A percentile compares a stretch with the other conserved stretches of the same genome.
Evolutionary conservation across 139 green algal species (phyloP).

Genomic region (Picochlorum sp.): DNA sequence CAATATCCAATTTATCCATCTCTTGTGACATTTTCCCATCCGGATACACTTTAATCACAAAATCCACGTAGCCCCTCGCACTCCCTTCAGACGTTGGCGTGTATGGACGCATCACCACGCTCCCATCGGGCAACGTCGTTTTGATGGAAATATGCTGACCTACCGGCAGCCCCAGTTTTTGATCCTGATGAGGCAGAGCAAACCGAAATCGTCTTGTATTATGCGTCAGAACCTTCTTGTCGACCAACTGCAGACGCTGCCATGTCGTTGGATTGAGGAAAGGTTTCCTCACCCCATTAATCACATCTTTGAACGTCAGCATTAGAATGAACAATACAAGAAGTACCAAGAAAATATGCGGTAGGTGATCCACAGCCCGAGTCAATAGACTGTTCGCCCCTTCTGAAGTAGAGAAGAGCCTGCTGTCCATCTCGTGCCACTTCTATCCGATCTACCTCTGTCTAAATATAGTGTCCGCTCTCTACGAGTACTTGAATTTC

Average conservation of each 20-base stretch:
- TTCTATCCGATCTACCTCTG: too few relatives aligned
- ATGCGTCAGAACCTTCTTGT: constrained; percentile 35
- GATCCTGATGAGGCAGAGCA: constrained; percentile 39
- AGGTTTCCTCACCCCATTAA: constrained; percentile 13
- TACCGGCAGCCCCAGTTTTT: constrained; percentile 65
- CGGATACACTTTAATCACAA: constrained; percentile 86
- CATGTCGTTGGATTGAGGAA: constrained; percentile 33
- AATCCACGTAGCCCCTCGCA: constrained; percentile 53
- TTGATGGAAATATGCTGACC: constrained; percentile 75
- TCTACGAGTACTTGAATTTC: too few relatives aligned
- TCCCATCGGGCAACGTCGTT: constrained; percentile 35
- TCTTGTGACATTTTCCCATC: constrained; percentile 80
- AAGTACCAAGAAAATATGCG: constrained; percentile 13
- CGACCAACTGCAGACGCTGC: constrained; percentile 22
- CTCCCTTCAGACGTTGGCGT: constrained; percentile 59
- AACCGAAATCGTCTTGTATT: constrained; percentile 52
- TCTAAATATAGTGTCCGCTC: too few relatives aligned
- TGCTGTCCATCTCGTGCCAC: too few relatives aligned
- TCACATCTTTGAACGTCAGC: constrained; percentile 16
- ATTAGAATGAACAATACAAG: constrained; percentile 10
- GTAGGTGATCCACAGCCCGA: neutral
- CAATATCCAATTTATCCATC: constrained; percentile 60
- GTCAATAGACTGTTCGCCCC: too few relatives aligned
- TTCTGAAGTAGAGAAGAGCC: too few relatives aligned
- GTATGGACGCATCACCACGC: constrained; percentile 58